A percentile compares a stretch with the other conserved stretches of the same genome.
These are phyloP conservation scores for Mycena filopes DNA, from an alignment of 768 basidiomycete genomes.

Conservation along the genomic window DNA sequence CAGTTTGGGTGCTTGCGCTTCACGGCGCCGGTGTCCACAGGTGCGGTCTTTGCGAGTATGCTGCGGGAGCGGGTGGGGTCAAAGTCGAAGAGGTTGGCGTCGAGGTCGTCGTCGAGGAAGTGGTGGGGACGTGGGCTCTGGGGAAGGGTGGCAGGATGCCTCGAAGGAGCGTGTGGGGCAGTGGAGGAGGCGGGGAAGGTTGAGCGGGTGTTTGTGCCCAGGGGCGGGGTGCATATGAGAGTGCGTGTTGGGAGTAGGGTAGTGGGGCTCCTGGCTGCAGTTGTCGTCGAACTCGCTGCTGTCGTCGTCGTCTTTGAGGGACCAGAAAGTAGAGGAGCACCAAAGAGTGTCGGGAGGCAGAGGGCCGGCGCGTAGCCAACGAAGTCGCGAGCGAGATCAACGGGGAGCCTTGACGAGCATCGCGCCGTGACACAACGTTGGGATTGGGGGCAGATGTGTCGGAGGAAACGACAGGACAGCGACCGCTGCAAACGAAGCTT, in stretches of 20 bases:
- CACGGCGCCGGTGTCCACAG: constrained; percentile 59
- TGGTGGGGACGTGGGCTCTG: constrained; percentile 52
- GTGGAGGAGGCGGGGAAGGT: constrained; percentile 65
- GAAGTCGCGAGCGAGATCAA: too few species aligned
- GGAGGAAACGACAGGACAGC: too few species aligned
- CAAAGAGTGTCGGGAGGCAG: too few species aligned
- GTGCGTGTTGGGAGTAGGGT: constrained; percentile 53
- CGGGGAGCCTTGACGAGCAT: too few species aligned
- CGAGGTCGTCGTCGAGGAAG: constrained; percentile 55
- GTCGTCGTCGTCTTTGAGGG: constrained; percentile 72
- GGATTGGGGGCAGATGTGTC: too few species aligned
- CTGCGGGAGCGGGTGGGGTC: constrained; percentile 39
- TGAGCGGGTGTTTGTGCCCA: constrained; percentile 74
- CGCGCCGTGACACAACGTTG: too few species aligned
- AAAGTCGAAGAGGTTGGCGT: constrained; percentile 51
- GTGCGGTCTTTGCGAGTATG: constrained; percentile 43
- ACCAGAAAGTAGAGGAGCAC: constrained; percentile 75
- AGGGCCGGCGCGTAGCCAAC: too few species aligned
- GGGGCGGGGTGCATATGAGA: constrained; percentile 76
- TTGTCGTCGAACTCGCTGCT: constrained; percentile 63
- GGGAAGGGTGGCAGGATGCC: constrained; percentile 49
- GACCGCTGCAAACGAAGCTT: too few species aligned
- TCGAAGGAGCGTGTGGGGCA: constrained; percentile 58
- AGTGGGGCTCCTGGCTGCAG: constrained; percentile 45
- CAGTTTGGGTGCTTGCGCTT: constrained; percentile 78